Conservation (phyloP, 164 flowering plant species). For the Amborella trichopoda region DNA sequence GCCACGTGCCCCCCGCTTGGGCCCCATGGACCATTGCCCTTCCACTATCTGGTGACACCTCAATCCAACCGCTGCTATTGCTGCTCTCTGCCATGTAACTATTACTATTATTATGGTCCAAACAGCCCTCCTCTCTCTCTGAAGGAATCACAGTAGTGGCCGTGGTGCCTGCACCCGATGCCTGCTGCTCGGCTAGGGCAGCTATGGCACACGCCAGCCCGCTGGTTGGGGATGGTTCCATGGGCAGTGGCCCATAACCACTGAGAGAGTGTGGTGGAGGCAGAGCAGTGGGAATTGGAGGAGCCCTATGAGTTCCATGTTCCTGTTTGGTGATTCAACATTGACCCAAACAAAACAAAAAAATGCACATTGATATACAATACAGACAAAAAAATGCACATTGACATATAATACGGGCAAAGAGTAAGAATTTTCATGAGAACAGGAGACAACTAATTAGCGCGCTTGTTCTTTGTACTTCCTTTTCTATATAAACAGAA, state of each 20-base stretch:
- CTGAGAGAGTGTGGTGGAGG: constrained; percentile 19
- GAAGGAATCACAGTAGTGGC: too few relatives aligned
- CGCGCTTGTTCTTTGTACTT: too few relatives aligned
- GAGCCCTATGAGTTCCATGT: constrained; percentile 25
- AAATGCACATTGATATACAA: too few relatives aligned
- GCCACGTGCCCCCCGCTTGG: constrained; percentile 35
- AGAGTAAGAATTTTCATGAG: too few relatives aligned
- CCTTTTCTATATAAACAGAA: too few relatives aligned
- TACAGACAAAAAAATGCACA: too few relatives aligned
- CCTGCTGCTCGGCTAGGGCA: constrained; percentile 84
- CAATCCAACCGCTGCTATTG: constrained; percentile 20
- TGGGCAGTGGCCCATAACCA: constrained; percentile 19
- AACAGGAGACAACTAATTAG: too few relatives aligned
- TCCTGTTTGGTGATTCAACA: too few relatives aligned
- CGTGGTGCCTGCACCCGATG: constrained; percentile 28
- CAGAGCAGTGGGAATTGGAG: constrained; percentile 13
- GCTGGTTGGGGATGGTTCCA: constrained; percentile 67
- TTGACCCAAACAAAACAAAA: too few relatives aligned
- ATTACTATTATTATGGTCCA: too few relatives aligned
- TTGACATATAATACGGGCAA: too few relatives aligned
- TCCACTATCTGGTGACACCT: constrained; percentile 17
- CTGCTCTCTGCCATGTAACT: constrained; percentile 21
- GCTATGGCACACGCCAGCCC: constrained; percentile 95
- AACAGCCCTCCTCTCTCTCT: too few relatives aligned
- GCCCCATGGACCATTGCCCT: constrained; percentile 19